Evolutionary conservation across 2,329 filamentous ascomycete genomes (phyloP), one percentile per base, ranked within the genome.

Genomic region (Penicillium polonicum): DNA sequence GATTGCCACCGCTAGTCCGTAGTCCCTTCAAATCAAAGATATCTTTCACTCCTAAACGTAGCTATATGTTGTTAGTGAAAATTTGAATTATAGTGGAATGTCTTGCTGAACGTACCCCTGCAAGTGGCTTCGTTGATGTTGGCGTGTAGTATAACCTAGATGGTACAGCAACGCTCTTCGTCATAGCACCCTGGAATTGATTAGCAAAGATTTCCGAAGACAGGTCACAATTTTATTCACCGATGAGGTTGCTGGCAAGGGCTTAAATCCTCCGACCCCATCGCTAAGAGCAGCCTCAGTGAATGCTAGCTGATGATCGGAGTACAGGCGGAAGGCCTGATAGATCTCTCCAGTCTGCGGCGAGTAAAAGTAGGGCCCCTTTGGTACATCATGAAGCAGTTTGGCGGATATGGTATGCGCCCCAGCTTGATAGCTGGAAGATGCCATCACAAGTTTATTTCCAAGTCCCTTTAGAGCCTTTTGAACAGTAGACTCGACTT

Each of bases 11-110:
- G 1, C 78, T 78, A 0, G 83, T 86, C 13, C 78, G 78, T 0
- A 86, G 70, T 2, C 86, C 86, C 23, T 79, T 78, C 39, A 88
- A 70, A 60, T 85, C 78, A 64, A 80, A 85, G 46, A 87, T 83
- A 62, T 88, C 86, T 68, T 88, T 89, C 54, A 88, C 78, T 0
- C 80, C 85, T 0, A 88, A 69, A 19, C 86, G 79, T 4, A 66
- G 41, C 60, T 61, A 1, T 21, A 33, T 31, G 4, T 19, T 41
- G 29, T 57, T 15, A 57, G 27, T 29, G 2, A 41, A 10, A 10
- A n/a, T 8, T 10, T 3, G 4, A 2, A 15, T 4, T 8, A 15
- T 10, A n/a, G n/a, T 13, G 1, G 1, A 13, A 1, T n/a, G 5
- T 2, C 1, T 25, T 38, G 15, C 5, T 27, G 17, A 5, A 43